Evolutionary conservation across 140 eudicot species (phyloP), one percentile per base, ranked within the genome.

Genomic region (Ambrosia hybrid): DNA sequence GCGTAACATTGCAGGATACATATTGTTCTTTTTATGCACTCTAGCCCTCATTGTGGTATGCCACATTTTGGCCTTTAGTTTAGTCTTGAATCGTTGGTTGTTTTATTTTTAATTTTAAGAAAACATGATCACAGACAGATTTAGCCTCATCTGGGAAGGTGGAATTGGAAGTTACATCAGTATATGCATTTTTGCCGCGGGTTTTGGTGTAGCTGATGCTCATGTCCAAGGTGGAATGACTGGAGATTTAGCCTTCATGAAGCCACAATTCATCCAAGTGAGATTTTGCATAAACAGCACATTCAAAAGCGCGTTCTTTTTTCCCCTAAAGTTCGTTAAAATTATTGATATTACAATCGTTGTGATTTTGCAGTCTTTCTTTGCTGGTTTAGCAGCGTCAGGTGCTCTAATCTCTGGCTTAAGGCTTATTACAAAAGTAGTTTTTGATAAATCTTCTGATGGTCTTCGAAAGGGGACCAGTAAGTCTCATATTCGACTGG

Each of bases 151-250:
- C 85, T 3, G 92, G 92, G 5, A 82, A 83, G 61, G 96, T 14
- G 89, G 91, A 45, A 69, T 87, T 2, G 89, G 78, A 69, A 77
- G 69, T 65, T 90, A 80, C 66, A 57, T 87, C 5, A 83, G 75
- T 6, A 57, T 85, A 15, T 90, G 95, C 78, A 71, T 69, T 38
- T 21, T 85, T 15, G 83, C 76, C 34, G 89, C 77, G 63, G 72
- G 59, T 61, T 87, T 79, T 76, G 89, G 93, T 63, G 70, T 89
- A 46, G 96, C 91, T 21, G 93, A 89, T 76, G 96, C 91, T 49
- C 82, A 78, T 74, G 88, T 83, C 46, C 83, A 85, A 79, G 96
- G 91, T 60, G 96, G 96, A 72, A 76, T 87, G 89, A 79, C 82
- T 4, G 96, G 94, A 36, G 94, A 90, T 67, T 64, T 90, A 51